These are phyloP conservation scores for Barnettozyma populi DNA, from an alignment of 805 yeast species.

Conservation along the genomic window DNA sequence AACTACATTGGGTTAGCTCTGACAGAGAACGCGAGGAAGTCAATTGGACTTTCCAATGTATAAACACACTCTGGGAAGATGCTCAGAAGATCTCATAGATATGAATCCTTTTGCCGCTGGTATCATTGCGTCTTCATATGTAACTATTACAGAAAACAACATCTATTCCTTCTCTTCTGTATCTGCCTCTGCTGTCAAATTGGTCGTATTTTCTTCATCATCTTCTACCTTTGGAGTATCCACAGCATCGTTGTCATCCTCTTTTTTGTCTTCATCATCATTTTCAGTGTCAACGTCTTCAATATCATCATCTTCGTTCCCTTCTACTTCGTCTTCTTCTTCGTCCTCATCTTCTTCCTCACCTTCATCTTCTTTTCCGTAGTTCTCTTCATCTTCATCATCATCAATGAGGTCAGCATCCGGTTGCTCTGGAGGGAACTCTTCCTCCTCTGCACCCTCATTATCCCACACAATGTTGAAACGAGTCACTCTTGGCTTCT, in stretches of 20 bases:
- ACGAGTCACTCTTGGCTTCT: constrained; percentile 94
- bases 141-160: not conserved
- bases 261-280: constrained; percentile 36
- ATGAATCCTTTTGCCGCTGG: not conserved
- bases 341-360: constrained; percentile 44
- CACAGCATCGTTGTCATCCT: constrained; percentile 29
- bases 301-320: constrained; percentile 37
- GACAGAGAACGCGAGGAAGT: constrained; percentile 18
- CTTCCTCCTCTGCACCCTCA: constrained; percentile 58
- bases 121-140: not conserved
- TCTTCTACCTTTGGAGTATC: constrained; percentile 20
- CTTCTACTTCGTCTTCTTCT: constrained; percentile 39
- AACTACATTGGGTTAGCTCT: constrained; percentile 35
- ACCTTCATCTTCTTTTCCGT: constrained; percentile 42
- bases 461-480: constrained; percentile 97
- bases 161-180: not conserved
- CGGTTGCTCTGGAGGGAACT: constrained; percentile 74
- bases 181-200: constrained; percentile 3
- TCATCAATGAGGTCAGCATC: constrained; percentile 60
- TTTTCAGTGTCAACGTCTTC: constrained; percentile 37
- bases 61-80: constrained; percentile 35
- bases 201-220: constrained; percentile 3
- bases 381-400: constrained; percentile 56
- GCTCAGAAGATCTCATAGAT: not conserved
- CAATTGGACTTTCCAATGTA: constrained; percentile 38